Evolutionary conservation across 345 rosid species (phyloP).

Genomic region (Brassica carinata): DNA sequence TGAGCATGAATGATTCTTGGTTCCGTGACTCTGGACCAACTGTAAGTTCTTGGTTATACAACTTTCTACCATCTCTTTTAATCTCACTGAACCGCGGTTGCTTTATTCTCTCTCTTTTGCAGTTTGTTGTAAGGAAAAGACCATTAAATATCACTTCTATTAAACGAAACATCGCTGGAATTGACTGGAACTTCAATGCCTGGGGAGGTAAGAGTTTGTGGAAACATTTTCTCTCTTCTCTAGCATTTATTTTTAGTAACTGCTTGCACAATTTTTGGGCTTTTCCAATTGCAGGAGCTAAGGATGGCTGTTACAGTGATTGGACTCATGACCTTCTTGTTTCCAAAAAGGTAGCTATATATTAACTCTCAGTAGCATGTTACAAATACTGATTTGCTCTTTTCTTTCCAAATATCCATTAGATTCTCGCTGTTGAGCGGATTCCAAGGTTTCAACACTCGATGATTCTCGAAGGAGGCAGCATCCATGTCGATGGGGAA

Average conservation of each 20-base stretch:
- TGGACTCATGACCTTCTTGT: conserved; percentile 87
- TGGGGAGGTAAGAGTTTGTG: conserved; percentile 71
- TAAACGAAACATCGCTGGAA: conserved; percentile 67
- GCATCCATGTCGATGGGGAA: conserved; percentile 99
- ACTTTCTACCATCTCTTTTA: neutral
- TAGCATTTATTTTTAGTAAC: neutral
- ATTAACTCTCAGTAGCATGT: neutral
- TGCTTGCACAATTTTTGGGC: conserved; percentile 2
- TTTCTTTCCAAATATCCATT: conserved; percentile 17
- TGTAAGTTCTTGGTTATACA: conserved; percentile 48
- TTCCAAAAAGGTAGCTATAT: conserved; percentile 59
- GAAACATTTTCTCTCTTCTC: neutral
- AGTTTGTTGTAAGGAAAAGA: conserved; percentile 64
- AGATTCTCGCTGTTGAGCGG: conserved; percentile 78
- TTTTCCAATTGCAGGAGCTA: conserved; percentile 50
- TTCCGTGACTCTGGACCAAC: conserved; percentile 96
- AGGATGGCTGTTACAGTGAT: conserved; percentile 84
- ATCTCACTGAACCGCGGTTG: neutral
- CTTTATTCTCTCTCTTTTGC: neutral
- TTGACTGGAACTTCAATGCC: conserved; percentile 86
- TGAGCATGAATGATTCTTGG: conserved; percentile 98
- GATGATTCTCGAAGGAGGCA: conserved; percentile 97
- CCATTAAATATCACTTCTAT: conserved; percentile 26
- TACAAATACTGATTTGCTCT: conserved; percentile 25
- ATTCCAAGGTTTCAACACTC: conserved; percentile 68